Evolutionary conservation across 2,329 filamentous ascomycete genomes (phyloP).

Genomic region (Fusarium oxysporum): DNA sequence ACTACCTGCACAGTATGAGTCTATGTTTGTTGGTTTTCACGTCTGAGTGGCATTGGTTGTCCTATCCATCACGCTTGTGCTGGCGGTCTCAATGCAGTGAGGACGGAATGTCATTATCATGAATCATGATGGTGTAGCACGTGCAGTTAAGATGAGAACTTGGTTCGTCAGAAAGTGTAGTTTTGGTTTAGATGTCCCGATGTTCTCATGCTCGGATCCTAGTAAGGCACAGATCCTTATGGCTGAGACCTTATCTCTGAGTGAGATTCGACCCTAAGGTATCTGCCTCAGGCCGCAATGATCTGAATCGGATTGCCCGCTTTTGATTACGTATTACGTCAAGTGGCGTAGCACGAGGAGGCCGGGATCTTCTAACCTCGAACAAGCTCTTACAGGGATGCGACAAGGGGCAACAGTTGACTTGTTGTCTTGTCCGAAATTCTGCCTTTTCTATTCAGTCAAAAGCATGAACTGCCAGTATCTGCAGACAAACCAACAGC

Average conservation of each 20-base stretch:
- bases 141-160: background rate
- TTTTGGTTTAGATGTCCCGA: background rate
- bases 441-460: background rate
- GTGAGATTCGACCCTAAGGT: background rate
- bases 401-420: background rate
- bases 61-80: slow-evolving; percentile 3
- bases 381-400: slow-evolving; percentile 18
- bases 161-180: background rate
- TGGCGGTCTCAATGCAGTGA: slow-evolving; percentile 18
- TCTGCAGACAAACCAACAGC: background rate
- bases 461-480: background rate
- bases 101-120: background rate
- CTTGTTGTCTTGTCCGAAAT: background rate
- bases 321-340: slow-evolving; percentile 39
- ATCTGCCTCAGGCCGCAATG: slow-evolving; percentile 18
- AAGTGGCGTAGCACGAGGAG: slow-evolving; percentile 37
- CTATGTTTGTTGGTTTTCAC: slow-evolving; percentile 5
- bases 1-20: background rate
- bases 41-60: background rate
- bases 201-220: background rate
- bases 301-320: slow-evolving; percentile 5
- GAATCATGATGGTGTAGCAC: background rate
- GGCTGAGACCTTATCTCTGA: slow-evolving; percentile 9
- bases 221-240: background rate
- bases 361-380: slow-evolving; percentile 11